Evolutionary conservation across 2,329 filamentous ascomycete genomes (phyloP), one percentile per base, ranked within the genome.

Genomic region (Graphiopsis chlorocephala): DNA sequence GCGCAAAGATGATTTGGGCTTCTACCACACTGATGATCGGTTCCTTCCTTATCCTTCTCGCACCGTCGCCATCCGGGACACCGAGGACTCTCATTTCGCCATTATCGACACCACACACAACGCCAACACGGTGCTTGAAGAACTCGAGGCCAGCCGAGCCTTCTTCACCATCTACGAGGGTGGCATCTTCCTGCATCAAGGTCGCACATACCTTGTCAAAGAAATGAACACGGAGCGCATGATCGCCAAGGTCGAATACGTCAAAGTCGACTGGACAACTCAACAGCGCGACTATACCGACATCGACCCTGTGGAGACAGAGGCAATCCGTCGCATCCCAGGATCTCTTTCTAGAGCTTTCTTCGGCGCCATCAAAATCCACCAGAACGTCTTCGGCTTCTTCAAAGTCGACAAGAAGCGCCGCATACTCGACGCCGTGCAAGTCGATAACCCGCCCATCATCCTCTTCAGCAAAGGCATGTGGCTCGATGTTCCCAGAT

Each of bases 131-230:
- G 90, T 99, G 0, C 84, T 99, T 1, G 95, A 99, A 80, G 93
- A 98, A 78, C 85, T 99, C n/a, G 95, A 98, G 78, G 92, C 93
- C 1, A 95, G 91, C 1, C 88, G 95, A n/a, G 94, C 94, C 1
- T 94, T 92, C 70, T 98, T 97, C 78, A 97, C 93, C 1, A 86
- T 99, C 66, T 99, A 99, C 77, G 94, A 98, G 76, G 95, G 95
- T 14, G 95, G 92, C 52, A 97, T 99, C 67, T 99, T 96, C 79
- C 83, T 99, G 5, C 95, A 99, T 72, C 95, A 99, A 78, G 95
- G 95, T n/a, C 88, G 88, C 68, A 94, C 90, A 1, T 99, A 97
- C 74, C 84, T 98, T 2, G 91, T 99, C 61, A 90, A 92, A 70
- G 93, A 98, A 71, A 93, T 98, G 73, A 86, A 86, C 67, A 89